These are phyloP conservation scores for Cyberlindnera galapagoensis DNA, from an alignment of 805 yeast genomes.

Conservation along the genomic window DNA sequence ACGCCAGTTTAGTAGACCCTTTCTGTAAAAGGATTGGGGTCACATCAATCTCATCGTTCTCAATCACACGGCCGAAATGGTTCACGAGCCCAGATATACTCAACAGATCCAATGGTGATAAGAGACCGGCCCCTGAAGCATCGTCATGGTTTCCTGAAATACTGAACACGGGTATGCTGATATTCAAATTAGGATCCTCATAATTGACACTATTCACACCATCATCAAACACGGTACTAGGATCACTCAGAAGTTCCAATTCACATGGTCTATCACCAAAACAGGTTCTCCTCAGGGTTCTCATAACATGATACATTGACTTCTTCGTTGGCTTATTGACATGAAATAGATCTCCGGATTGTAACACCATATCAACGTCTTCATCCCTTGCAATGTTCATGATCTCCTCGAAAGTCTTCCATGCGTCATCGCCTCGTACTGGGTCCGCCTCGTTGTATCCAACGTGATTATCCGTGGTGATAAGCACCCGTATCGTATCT, in stretches of 20 bases:
- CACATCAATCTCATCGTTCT: constrained; percentile 67
- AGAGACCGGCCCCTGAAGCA: constrained; percentile 77
- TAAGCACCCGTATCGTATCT: constrained; percentile 67
- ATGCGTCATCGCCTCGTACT: constrained; percentile 82
- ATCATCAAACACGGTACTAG: constrained; percentile 52
- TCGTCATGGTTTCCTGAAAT: constrained; percentile 97
- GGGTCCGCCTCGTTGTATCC: constrained; percentile 90
- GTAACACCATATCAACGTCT: constrained; percentile 84
- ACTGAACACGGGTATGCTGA: constrained; percentile 85
- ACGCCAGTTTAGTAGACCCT: constrained; percentile 73
- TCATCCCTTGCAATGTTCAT: constrained; percentile 58
- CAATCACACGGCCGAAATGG: constrained; percentile 79
- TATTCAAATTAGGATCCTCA: constrained; percentile 85
- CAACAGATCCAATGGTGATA: constrained; percentile 82
- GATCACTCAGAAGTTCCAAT: constrained; percentile 76
- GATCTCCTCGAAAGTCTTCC: constrained; percentile 83
- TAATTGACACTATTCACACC: constrained; percentile 73
- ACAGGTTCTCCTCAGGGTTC: constrained; percentile 61
- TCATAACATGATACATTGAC: constrained; percentile 76
- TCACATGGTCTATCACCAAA: constrained; percentile 86
- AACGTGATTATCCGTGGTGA: constrained; percentile 95
- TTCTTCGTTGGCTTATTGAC: constrained; percentile 83
- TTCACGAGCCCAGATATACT: constrained; percentile 78
- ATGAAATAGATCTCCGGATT: constrained; percentile 92
- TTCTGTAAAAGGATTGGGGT: constrained; percentile 77